Evolutionary conservation across 2,329 filamentous ascomycete genomes (phyloP).

Genomic region (Aspergillus aculeatus): DNA sequence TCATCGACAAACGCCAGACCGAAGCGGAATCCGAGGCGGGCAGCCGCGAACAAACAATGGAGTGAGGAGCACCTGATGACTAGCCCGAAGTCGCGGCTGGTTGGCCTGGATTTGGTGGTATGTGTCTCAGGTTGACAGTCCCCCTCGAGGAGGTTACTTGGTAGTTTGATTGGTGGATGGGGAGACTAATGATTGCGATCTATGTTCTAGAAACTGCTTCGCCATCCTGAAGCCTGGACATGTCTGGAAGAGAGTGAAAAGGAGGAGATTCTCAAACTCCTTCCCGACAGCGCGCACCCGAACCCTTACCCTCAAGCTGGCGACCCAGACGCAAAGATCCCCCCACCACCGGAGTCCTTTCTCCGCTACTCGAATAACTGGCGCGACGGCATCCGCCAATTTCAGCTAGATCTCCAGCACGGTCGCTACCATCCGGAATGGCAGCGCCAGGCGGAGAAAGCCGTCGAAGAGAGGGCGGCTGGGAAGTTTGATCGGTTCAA

Average conservation of each 20-base stretch:
- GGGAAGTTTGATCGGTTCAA: constrained; percentile 60
- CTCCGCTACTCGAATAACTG: constrained; percentile 50
- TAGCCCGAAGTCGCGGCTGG: constrained; percentile 37
- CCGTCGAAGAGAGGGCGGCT: constrained; percentile 50
- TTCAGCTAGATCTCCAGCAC: constrained; percentile 55
- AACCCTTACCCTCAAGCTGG: constrained; percentile 28
- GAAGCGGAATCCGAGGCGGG: constrained; percentile 34
- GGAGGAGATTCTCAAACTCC: constrained; percentile 37
- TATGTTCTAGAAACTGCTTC: constrained; percentile 37
- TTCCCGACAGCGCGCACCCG: constrained; percentile 45
- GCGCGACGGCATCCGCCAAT: constrained; percentile 54
- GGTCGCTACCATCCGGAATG: constrained; percentile 60
- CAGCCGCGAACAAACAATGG: constrained; percentile 36
- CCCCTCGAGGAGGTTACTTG: no score
- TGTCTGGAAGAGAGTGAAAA: constrained; percentile 44
- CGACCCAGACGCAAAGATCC: constrained; percentile 33
- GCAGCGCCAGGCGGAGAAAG: constrained; percentile 55
- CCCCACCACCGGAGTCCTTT: constrained; percentile 42
- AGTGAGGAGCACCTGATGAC: constrained; percentile 41
- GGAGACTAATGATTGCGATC: no score
- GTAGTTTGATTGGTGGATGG: no score
- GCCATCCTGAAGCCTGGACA: constrained; percentile 42
- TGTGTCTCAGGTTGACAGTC: constrained; percentile 10
- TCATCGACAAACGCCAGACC: constrained; percentile 26
- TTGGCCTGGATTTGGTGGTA: constrained; percentile 42